Evolutionary conservation across 176 grass and related monocot genomes (phyloP).

Genomic region (Sorghum bicolor): Sorghum_bicolor_NCBIv3 NC_012875.2:53757001-53757500

Average conservation of each 20-base stretch:
- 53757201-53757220: not conserved
- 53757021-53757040: too few species aligned
- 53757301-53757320: not conserved
- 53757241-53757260: not conserved
- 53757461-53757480: not conserved
- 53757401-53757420: not conserved
- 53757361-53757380: not conserved
- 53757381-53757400: not conserved
- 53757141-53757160: not conserved
- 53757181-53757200: constrained; percentile 18
- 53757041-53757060: too few species aligned
- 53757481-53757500: not conserved
- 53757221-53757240: not conserved
- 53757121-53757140: not conserved
- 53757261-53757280: not conserved
- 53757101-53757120: not conserved
- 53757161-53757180: not conserved
- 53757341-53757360: not conserved
- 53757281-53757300: constrained; percentile 17
- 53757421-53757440: not conserved
- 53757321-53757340: constrained; percentile 9
- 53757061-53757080: not conserved
- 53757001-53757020: not conserved
- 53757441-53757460: not conserved
- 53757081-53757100: not conserved